A percentile compares a stretch with the other conserved stretches of the same genome.
These are phyloP conservation scores for Chlamydomonas sp. DNA, from an alignment of 139 green algal species.

Conservation along the genomic window DNA sequence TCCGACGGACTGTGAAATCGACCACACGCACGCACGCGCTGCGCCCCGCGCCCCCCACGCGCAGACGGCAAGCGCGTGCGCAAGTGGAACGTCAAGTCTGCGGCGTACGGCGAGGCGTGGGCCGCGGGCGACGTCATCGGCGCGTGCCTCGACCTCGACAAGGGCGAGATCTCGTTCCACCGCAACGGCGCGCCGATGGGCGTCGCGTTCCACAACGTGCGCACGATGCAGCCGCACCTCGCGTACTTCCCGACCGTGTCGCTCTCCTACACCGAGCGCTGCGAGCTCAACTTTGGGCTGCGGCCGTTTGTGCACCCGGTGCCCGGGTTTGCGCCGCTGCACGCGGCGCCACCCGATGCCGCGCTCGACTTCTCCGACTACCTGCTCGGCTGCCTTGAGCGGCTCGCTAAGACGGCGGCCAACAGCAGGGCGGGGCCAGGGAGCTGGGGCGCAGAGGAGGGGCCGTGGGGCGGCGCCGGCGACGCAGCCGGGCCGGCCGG, in stretches of 20 bases:
- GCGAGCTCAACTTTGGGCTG: slow-evolving; percentile 73
- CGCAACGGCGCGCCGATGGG: slow-evolving; percentile 77
- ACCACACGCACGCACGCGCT: too few relatives aligned
- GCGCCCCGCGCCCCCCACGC: too few relatives aligned
- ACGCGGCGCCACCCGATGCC: slow-evolving; percentile 31
- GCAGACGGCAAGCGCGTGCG: slow-evolving; percentile 60
- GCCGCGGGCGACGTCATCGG: slow-evolving; percentile 84
- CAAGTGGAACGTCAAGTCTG: slow-evolving; percentile 76
- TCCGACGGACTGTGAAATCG: too few relatives aligned
- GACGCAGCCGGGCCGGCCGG: too few relatives aligned
- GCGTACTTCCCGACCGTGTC: slow-evolving; percentile 80
- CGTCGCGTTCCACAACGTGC: slow-evolving; percentile 62
- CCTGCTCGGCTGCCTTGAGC: slow-evolving; percentile 15
- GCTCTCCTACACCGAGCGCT: slow-evolving; percentile 69
- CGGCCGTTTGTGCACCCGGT: slow-evolving; percentile 67
- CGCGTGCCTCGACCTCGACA: slow-evolving; percentile 77
- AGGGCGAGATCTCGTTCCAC: slow-evolving; percentile 65
- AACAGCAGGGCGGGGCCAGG: not conserved
- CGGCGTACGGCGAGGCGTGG: slow-evolving; percentile 70
- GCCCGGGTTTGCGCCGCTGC: slow-evolving; percentile 60
- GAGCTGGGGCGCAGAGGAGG: too few relatives aligned
- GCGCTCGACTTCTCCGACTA: slow-evolving; percentile 28
- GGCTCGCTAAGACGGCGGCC: slow-evolving; percentile 4
- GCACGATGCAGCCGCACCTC: slow-evolving; percentile 36
- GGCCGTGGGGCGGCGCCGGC: not conserved